Evolutionary conservation across 2,329 filamentous ascomycete species (phyloP).

Genomic region (Colletotrichum horii): DNA sequence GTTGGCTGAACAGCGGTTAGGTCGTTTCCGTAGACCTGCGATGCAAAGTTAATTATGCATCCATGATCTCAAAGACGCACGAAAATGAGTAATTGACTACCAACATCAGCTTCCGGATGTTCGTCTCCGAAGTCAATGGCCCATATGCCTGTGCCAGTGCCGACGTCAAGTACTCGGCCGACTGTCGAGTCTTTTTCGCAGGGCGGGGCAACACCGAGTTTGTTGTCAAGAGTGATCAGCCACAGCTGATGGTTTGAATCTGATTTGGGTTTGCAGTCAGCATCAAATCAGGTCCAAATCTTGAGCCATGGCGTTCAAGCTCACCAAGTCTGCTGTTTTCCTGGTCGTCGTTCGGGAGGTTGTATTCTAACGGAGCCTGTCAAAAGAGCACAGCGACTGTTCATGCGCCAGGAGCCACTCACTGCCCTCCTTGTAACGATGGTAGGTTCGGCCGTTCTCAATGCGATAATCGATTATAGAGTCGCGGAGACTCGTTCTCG

Average conservation of each 20-base stretch:
- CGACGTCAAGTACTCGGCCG: slow-evolving; percentile 23
- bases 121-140: slow-evolving; percentile 31
- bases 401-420: neutral
- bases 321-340: neutral
- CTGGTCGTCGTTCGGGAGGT: neutral
- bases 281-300: too few relatives aligned
- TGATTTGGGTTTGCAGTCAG: too few relatives aligned
- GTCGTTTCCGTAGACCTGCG: slow-evolving; percentile 31
- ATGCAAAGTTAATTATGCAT: too few relatives aligned
- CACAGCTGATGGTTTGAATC: neutral
- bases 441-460: neutral
- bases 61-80: too few relatives aligned
- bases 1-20: slow-evolving; percentile 33
- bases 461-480: neutral
- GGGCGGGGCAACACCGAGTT: slow-evolving; percentile 26
- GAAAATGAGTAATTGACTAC: too few relatives aligned
- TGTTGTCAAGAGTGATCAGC: neutral
- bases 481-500: neutral
- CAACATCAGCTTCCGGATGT: slow-evolving; percentile 22
- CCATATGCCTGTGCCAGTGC: too few relatives aligned
- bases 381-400: too few relatives aligned
- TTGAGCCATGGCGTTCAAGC: neutral
- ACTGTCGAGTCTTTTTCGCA: neutral
- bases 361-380: neutral
- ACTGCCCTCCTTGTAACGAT: slow-evolving; percentile 16